phyloP scores from a whole-genome alignment of 129 eudicot species.

The Calendula officinalis region DNA sequence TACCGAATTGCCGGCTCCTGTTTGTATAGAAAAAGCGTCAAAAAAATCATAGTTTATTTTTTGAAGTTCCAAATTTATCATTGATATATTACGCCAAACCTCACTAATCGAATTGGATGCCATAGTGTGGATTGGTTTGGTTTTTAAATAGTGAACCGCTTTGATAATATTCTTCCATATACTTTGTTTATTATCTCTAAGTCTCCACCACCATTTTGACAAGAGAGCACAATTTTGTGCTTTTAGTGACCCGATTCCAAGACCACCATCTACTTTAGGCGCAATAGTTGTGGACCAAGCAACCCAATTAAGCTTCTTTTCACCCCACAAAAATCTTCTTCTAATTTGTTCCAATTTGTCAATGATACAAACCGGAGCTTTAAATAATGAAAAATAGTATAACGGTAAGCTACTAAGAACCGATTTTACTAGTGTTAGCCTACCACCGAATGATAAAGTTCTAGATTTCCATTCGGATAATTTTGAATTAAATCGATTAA shows the following conservation, averaged over 20 bases:
- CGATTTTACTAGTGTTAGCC: neutral
- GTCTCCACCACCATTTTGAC: neutral
- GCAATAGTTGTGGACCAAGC: neutral
- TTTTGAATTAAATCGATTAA: neutral
- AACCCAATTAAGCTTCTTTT: neutral
- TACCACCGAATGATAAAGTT: neutral
- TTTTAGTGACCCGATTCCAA: neutral
- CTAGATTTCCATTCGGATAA: neutral
- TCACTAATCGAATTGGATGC: too few species aligned
- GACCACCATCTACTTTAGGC: neutral
- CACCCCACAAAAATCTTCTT: neutral
- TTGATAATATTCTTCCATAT: constrained; percentile 1
- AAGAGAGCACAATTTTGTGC: neutral
- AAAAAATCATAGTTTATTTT: too few species aligned
- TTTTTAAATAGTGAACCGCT: too few species aligned
- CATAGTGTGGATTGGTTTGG: too few species aligned
- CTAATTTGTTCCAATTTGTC: neutral
- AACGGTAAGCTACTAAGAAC: neutral
- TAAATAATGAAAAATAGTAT: neutral
- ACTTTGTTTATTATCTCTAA: neutral
- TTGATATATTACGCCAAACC: too few species aligned
- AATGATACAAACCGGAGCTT: neutral
- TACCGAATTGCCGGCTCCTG: too few species aligned
- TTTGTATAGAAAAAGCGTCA: too few species aligned
- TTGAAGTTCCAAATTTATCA: too few species aligned